These are phyloP conservation scores for Barnettozyma siamensis DNA, from an alignment of 805 yeast species.

Conservation along the genomic window DNA sequence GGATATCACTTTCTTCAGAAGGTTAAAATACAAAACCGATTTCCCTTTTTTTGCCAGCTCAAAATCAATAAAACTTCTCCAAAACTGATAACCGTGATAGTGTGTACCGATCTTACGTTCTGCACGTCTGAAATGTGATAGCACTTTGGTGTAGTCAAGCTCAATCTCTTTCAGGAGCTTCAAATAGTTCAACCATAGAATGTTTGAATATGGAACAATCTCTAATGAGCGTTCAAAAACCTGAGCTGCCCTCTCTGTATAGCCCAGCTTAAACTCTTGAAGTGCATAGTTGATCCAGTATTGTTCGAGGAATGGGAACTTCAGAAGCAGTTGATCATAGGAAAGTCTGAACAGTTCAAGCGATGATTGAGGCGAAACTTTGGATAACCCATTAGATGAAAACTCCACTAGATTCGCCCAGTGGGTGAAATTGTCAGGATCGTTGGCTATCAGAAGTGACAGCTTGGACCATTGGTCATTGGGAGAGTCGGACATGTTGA, in stretches of 20 bases:
- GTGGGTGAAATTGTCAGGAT: slow-evolving; percentile 30
- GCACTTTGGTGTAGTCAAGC: slow-evolving; percentile 27
- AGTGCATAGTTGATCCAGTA: slow-evolving; percentile 55
- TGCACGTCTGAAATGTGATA: slow-evolving; percentile 40
- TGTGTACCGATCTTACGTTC: slow-evolving; percentile 46
- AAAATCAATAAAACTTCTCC: slow-evolving; percentile 43
- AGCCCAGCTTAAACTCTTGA: slow-evolving; percentile 40
- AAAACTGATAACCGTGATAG: slow-evolving; percentile 45
- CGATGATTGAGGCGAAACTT: slow-evolving; percentile 28
- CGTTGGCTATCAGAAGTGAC: slow-evolving; percentile 17
- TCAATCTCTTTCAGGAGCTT: slow-evolving; percentile 30
- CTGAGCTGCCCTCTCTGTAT: slow-evolving; percentile 30
- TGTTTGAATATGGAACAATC: slow-evolving; percentile 37
- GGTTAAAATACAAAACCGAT: slow-evolving; percentile 18
- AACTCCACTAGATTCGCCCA: slow-evolving; percentile 34
- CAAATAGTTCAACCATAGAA: slow-evolving; percentile 47
- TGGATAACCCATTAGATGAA: slow-evolving; percentile 32
- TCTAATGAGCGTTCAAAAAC: slow-evolving; percentile 37
- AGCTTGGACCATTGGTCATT: slow-evolving; percentile 15
- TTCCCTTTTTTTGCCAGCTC: slow-evolving; percentile 32
- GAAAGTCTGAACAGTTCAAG: slow-evolving; percentile 32
- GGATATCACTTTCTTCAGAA: slow-evolving; percentile 46
- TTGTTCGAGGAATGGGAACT: slow-evolving; percentile 45
- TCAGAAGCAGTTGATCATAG: slow-evolving; percentile 37
- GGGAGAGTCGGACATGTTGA: slow-evolving; percentile 1